Percentiles rank a stretch among this genome's conserved stretches.
Conservation (phyloP, 2,329 filamentous ascomycete genomes). For the Gremmenia infestans region DNA sequence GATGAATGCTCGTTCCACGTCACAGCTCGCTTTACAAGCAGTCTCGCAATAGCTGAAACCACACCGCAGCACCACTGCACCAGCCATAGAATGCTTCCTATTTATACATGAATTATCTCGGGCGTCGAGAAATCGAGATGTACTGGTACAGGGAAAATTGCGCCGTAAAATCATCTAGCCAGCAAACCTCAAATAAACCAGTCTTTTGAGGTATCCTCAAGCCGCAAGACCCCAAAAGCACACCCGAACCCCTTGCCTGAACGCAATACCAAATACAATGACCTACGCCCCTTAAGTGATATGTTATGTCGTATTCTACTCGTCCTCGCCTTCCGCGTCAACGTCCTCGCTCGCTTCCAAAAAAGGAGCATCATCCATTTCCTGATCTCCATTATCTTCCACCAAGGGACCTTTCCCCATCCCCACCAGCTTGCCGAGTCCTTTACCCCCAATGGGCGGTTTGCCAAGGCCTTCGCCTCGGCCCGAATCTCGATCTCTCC, state of each 20-base stretch:
- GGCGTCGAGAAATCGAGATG: neutral
- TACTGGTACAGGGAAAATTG: constrained; percentile 3
- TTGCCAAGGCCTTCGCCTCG: constrained; percentile 27
- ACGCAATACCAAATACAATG: neutral
- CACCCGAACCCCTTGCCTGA: neutral
- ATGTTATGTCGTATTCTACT: constrained; percentile 8
- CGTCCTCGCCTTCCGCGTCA: constrained; percentile 27
- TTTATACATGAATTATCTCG: neutral
- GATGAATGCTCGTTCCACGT: too few relatives aligned
- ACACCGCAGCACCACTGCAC: neutral
- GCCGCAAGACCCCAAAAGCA: neutral
- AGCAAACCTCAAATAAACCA: neutral
- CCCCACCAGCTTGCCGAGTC: constrained; percentile 16
- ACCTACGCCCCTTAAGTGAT: neutral
- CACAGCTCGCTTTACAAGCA: neutral
- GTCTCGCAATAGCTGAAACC: neutral
- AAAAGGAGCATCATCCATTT: constrained; percentile 31
- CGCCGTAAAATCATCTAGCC: neutral
- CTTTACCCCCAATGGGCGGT: constrained; percentile 18
- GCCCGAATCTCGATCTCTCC: constrained; percentile 16
- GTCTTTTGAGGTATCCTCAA: constrained; percentile 1
- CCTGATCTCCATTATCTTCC: constrained; percentile 22
- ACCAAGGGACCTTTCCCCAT: constrained; percentile 16
- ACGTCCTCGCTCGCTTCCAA: constrained; percentile 17
- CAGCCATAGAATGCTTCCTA: neutral